Percentiles rank a stretch among this genome's conserved stretches.
phyloP scores from a whole-genome alignment of 2,329 filamentous ascomycete genomes.

The Xylaria sp. region DNA sequence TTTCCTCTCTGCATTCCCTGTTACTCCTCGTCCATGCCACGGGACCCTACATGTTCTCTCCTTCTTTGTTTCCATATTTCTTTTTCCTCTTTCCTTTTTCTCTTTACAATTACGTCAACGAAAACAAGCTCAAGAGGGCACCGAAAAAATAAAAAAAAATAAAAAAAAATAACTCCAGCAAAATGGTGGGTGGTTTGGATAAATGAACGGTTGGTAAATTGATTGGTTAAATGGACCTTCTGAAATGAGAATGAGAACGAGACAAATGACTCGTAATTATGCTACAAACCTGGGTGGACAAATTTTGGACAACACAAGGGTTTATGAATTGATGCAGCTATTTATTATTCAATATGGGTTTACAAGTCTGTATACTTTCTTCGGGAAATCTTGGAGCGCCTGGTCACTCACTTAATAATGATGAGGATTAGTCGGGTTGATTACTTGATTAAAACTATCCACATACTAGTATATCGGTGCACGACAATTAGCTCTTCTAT shows the following conservation, averaged over 20 bases:
- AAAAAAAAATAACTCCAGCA: too few species aligned
- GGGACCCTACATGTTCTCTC: not conserved
- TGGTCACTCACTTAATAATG: not conserved
- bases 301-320: constrained; percentile 5
- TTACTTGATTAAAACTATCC: constrained; percentile 6
- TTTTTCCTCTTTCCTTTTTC: constrained; percentile 30
- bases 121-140: not conserved
- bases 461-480: not conserved
- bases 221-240: not conserved
- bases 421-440: constrained; percentile 7
- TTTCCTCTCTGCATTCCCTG: not conserved
- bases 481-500: not conserved
- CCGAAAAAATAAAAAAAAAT: not conserved
- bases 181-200: not conserved
- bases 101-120: constrained; percentile 23
- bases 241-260: constrained; percentile 15
- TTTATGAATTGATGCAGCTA: not conserved
- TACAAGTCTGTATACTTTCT: constrained; percentile 3
- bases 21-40: too few species aligned
- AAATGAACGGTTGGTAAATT: constrained; percentile 6
- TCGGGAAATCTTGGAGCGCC: not conserved
- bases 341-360: not conserved
- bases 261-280: constrained; percentile 1
- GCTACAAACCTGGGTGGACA: not conserved
- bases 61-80: not conserved